phyloP scores from a whole-genome alignment of 2,329 filamentous ascomycete species.

The Colletotrichum salicis region DNA sequence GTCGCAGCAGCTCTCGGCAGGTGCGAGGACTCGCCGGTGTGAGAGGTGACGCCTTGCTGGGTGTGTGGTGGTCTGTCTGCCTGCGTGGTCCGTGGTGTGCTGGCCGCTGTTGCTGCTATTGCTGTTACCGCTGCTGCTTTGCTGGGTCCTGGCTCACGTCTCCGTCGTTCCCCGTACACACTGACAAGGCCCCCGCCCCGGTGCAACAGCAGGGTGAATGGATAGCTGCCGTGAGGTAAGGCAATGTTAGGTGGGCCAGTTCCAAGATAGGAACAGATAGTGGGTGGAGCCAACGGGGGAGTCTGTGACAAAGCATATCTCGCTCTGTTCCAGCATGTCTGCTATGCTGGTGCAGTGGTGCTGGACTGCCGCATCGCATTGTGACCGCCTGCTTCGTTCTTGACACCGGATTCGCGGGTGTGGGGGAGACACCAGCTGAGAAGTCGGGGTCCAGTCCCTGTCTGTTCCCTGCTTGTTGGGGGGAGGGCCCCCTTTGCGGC shows the following conservation, averaged over 20 bases:
- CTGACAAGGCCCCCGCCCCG: conserved; percentile 23
- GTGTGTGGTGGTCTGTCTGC: background rate
- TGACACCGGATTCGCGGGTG: conserved; percentile 35
- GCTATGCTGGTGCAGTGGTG: background rate
- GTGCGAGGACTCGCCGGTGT: conserved; percentile 11
- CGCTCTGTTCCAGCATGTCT: background rate
- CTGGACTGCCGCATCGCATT: conserved; percentile 1
- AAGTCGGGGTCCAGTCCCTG: conserved; percentile 32
- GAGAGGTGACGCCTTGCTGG: conserved; percentile 30
- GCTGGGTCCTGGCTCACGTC: conserved; percentile 7
- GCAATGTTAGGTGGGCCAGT: conserved; percentile 12
- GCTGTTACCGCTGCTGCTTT: background rate
- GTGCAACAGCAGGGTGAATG: conserved; percentile 6
- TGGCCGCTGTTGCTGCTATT: conserved; percentile 17
- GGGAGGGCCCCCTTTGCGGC: background rate
- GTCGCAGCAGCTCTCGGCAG: conserved; percentile 33
- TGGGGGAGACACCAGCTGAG: background rate
- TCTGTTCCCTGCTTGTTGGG: conserved; percentile 32
- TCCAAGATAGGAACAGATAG: conserved; percentile 24
- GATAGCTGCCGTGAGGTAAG: conserved; percentile 4
- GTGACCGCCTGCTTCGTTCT: conserved; percentile 25
- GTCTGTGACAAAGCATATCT: conserved; percentile 35
- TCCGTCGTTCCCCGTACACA: conserved; percentile 12
- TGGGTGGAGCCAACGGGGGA: conserved; percentile 13
- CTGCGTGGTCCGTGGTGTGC: conserved; percentile 17